A percentile compares a stretch with the other conserved stretches of the same genome.
These are phyloP conservation scores for Erodium maritimum DNA, from an alignment of 345 rosid genomes.

Conservation along the genomic window DNA sequence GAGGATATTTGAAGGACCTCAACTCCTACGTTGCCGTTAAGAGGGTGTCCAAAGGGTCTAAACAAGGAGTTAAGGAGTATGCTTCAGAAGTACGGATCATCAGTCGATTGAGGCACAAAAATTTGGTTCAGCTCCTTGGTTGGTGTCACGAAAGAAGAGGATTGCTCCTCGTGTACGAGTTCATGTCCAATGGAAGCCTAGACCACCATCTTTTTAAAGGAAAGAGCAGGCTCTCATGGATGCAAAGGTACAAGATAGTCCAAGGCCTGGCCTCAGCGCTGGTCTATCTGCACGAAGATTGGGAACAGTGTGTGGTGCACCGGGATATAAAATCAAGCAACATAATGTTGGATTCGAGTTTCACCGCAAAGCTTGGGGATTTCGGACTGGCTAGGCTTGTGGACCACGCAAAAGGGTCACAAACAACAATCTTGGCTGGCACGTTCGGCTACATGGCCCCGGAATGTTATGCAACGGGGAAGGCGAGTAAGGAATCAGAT, in stretches of 20 bases:
- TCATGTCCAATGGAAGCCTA: neutral
- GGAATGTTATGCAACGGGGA: neutral
- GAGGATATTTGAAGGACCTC: neutral
- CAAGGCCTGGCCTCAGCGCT: conserved; percentile 1
- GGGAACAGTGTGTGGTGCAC: conserved; percentile 1
- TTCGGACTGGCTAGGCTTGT: neutral
- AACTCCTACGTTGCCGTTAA: neutral
- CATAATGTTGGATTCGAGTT: neutral
- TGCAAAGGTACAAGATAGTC: neutral
- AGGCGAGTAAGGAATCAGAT: no score
- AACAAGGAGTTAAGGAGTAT: no score
- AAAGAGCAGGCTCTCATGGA: neutral
- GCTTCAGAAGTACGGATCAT: neutral
- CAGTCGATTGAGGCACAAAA: neutral
- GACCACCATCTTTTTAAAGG: neutral
- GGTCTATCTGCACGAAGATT: neutral
- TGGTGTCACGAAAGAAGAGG: conserved; percentile 1
- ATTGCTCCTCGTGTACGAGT: no score
- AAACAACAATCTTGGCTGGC: neutral
- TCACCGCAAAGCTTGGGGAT: neutral
- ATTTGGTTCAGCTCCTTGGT: neutral
- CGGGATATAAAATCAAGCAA: neutral
- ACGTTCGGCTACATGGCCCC: neutral
- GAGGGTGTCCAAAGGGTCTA: neutral
- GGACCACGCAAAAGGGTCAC: neutral